phyloP scores from a whole-genome alignment of 2,329 filamentous ascomycete species.

The Colletotrichum eremochloae region DNA sequence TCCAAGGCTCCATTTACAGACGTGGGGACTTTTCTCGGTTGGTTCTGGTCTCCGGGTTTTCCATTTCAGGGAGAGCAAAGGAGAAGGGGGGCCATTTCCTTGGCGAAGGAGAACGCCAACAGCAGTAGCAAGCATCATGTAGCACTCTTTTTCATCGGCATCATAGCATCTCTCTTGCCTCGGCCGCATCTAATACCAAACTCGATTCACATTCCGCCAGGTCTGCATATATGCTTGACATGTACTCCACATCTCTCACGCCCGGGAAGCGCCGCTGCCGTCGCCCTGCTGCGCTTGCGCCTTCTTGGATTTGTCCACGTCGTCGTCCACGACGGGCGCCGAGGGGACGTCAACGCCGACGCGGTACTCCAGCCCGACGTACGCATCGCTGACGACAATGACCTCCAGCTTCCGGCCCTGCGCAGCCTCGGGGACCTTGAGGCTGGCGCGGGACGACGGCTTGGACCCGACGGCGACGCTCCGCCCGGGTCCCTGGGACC shows the following conservation, averaged over 20 bases:
- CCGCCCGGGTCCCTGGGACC: constrained; percentile 59
- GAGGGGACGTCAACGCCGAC: constrained; percentile 66
- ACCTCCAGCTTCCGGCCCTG: constrained; percentile 77
- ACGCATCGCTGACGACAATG: constrained; percentile 86
- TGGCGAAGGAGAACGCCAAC: not conserved
- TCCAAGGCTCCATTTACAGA: not conserved
- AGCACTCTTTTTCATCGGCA: constrained; percentile 11
- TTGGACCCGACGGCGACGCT: constrained; percentile 57
- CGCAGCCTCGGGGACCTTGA: constrained; percentile 70
- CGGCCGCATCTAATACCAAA: constrained; percentile 14
- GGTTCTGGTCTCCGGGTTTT: not conserved
- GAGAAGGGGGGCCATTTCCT: not conserved
- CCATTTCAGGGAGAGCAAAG: not conserved
- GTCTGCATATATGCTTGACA: not conserved
- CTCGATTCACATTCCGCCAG: not conserved
- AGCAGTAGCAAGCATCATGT: not conserved
- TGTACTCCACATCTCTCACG: not conserved
- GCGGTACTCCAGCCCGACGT: constrained; percentile 78
- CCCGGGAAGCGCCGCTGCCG: constrained; percentile 17
- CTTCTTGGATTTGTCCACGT: constrained; percentile 60
- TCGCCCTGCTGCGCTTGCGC: constrained; percentile 38
- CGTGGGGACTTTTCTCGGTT: not conserved
- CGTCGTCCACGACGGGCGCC: constrained; percentile 62
- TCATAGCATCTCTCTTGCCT: constrained; percentile 4
- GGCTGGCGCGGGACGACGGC: constrained; percentile 66